Conservation (phyloP, 495 filamentous ascomycete genomes). For the Collariella sp. region DNA sequence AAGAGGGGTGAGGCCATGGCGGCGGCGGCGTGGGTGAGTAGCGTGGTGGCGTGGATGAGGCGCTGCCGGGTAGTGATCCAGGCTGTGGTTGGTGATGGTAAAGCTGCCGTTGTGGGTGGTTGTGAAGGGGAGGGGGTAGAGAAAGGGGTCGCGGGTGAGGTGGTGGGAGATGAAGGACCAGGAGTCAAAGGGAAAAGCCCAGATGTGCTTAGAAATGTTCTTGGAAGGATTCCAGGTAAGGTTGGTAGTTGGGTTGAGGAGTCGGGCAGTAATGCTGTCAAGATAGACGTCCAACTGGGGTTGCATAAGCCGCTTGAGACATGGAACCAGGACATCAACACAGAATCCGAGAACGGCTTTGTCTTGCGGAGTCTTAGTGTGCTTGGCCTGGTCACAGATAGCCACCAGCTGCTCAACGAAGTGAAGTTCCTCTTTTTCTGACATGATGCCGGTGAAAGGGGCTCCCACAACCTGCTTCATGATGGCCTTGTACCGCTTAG, state of each 20-base stretch:
- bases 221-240: constrained; percentile 19
- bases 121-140: constrained; percentile 18
- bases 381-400: constrained; percentile 3
- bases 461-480: constrained; percentile 39
- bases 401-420: constrained; percentile 25
- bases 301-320: not conserved
- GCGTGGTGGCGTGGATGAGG: constrained; percentile 25
- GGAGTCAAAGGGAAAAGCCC: constrained; percentile 40
- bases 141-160: constrained; percentile 22
- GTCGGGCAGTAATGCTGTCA: constrained; percentile 20
- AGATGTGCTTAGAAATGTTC: constrained; percentile 37
- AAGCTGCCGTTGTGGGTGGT: not conserved
- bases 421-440: constrained; percentile 11
- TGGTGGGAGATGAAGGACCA: constrained; percentile 34
- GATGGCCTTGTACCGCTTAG: constrained; percentile 31
- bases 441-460: constrained; percentile 27
- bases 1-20: constrained; percentile 26
- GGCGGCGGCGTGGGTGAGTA: constrained; percentile 24
- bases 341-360: constrained; percentile 8
- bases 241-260: constrained; percentile 17
- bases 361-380: not conserved
- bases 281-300: not conserved
- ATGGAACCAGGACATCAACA: constrained; percentile 17
- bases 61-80: constrained; percentile 30
- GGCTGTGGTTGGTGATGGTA: not conserved